phyloP scores from a whole-genome alignment of 23 red algal genomes.

The Rhodosorus marinus region DNA sequence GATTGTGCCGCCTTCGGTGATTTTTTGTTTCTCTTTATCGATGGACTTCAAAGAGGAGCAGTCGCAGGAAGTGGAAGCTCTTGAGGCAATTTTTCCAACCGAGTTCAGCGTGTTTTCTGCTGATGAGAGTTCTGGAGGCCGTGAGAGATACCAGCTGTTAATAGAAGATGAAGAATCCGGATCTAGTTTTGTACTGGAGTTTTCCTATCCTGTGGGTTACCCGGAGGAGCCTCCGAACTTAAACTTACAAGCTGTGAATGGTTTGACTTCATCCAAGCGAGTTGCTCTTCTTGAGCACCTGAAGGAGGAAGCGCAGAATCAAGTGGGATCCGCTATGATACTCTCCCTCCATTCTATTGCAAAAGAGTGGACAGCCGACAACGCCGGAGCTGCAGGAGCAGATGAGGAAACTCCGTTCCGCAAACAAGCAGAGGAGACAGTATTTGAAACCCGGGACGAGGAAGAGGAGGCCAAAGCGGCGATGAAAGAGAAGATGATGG shows the following conservation, averaged over 20 bases:
- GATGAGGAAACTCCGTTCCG: background rate
- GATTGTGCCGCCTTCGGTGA: too few relatives aligned
- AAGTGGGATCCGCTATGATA: slow-evolving; percentile 34
- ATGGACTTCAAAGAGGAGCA: slow-evolving; percentile 62
- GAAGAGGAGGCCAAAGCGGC: background rate
- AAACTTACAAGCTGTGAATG: slow-evolving; percentile 18
- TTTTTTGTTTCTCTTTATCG: too few relatives aligned
- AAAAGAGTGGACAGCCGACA: slow-evolving; percentile 27
- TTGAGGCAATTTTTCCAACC: slow-evolving; percentile 33
- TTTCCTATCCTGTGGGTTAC: slow-evolving; percentile 26
- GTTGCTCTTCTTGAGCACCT: slow-evolving; percentile 19
- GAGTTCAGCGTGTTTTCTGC: slow-evolving; percentile 13
- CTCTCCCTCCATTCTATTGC: slow-evolving; percentile 22
- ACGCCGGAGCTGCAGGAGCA: background rate
- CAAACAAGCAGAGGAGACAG: slow-evolving; percentile 1
- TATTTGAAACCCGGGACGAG: slow-evolving; percentile 43
- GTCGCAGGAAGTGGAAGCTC: slow-evolving; percentile 37
- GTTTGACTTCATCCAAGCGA: slow-evolving; percentile 16
- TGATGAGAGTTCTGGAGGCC: background rate
- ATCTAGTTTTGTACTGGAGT: slow-evolving; percentile 6
- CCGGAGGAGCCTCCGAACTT: slow-evolving; percentile 18
- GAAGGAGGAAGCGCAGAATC: slow-evolving; percentile 3
- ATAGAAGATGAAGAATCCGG: slow-evolving; percentile 15
- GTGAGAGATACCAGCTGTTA: slow-evolving; percentile 28
- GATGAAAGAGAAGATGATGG: too few relatives aligned